Base-by-base conservation (phyloP, 805 yeast species). In the Metschnikowia amazonensis region DNA sequence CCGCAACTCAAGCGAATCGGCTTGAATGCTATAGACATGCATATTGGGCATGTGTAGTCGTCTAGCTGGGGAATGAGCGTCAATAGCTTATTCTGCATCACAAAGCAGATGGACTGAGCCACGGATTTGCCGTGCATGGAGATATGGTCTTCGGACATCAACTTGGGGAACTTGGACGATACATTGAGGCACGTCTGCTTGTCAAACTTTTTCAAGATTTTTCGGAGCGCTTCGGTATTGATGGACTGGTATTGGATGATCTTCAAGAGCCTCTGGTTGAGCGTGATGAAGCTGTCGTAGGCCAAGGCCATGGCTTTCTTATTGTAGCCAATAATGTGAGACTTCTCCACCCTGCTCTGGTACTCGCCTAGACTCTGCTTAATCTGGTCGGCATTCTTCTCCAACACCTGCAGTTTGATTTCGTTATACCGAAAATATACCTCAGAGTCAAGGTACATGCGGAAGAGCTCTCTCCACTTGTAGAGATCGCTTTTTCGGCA, bases 171-270 rank as follows among this genome's bases (percentile, higher is more conserved):
- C 36, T 65, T 57, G 4, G 62, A 46, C 32, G 75, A 69, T 0
- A 81, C 68, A 25, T 74, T 70, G 24, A 84, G 63, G 5, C 78
- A 65, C 0, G 92, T 85, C 55, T 79, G 83, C 59, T 85, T 85
- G 54, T 86, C 89, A 55, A 86, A 85, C 58, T 85, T 85, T 59
- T 85, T 84, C 57, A 84, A 67, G 49, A 85, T 85, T 60, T 85
- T 85, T 14, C 75, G 65, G 32, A 83, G 73, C 0, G 92, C 92
- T 34, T 78, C 71, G 28, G 76, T 67, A 61, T 85, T 85, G 48
- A 84, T 70, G 7, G 76, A 67, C 55, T 82, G 85, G 57, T 80
- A 85, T 50, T 79, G 77, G 25, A 81, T 68, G 9, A 79, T 73
- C 55, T 78, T 77, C 35, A 85, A 58, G 17, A 85, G 62, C 45